Evolutionary conservation across 352 stramenopile genomes (phyloP), one percentile per base, ranked within the genome.

Genomic region (Phytophthora ramorum): DNA sequence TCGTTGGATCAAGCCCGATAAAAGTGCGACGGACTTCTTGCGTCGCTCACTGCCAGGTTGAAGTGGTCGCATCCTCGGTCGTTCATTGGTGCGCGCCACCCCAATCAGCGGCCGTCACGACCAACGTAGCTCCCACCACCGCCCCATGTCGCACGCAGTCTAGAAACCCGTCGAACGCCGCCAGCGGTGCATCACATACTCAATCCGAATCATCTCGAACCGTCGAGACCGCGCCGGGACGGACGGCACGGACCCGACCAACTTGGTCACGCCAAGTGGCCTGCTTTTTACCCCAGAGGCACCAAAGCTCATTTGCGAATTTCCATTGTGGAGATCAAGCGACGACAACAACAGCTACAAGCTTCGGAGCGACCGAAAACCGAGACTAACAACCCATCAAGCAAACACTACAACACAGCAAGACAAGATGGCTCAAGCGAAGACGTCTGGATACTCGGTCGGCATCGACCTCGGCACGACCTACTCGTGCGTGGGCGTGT

Each of bases 401-500:
- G 1, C 13, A 2, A 45, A 9, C 7, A 24, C 38, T 45, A 45
- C 38, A 6, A 45, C 38, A 24, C 24, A 28, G 5, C 24, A 28
- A 28, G 24, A 28, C 24, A 28, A 28, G 24, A 28, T 28, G 24
- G 24, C 24, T 2, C 24, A 28, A 5, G 2, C 24, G 34, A 38
- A 38, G 2, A 6, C 8, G 28, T 32, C 28, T 32, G 28, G 28
- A 32, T 32, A 32, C 28, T 32, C 28, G 28, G 74, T 89, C 16
- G 91, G 92, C 64, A 98, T 98, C 35, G 91, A 97, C 72, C 74
- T 98, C 8, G 92, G 92, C 69, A 97, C 92, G 65, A 98, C 92
- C 17, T 98, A 98, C 78, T 98, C 91, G 58, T 98, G 94, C 69
- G 94, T 98, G 20, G 92, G 92, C 64, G 90, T 98, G 35, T 98